Evolutionary conservation across 1,139 yeast species (phyloP).

Genomic region (Kluyveromyces marxianus): DNA sequence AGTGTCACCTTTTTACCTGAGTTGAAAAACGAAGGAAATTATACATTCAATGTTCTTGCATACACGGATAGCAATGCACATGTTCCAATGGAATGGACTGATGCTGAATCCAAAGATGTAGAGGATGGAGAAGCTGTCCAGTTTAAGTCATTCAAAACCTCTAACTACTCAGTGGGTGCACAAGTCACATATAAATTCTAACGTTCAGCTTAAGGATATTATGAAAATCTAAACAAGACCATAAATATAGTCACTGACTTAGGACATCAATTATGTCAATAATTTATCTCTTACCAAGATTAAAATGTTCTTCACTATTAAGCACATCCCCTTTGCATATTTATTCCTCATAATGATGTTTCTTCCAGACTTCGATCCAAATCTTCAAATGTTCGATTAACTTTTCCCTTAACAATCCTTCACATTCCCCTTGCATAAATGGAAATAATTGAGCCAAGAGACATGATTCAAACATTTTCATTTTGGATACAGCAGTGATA

Average conservation of each 20-base stretch:
- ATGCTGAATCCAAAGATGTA: constrained; percentile 58
- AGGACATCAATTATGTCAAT: too few species aligned
- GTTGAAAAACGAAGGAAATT: constrained; percentile 49
- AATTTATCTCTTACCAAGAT: too few species aligned
- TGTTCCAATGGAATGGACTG: constrained; percentile 83
- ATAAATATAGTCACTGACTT: too few species aligned
- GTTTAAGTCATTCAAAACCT: constrained; percentile 63
- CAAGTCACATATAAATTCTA: constrained; percentile 56
- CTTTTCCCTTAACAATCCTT: constrained; percentile 1
- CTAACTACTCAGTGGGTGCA: constrained; percentile 65
- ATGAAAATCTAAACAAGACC: too few species aligned
- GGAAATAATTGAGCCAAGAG: constrained; percentile 2
- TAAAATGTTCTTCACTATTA: neutral
- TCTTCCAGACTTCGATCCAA: constrained; percentile 5
- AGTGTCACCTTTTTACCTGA: constrained; percentile 81
- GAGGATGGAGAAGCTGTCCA: constrained; percentile 54
- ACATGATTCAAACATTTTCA: constrained; percentile 1
- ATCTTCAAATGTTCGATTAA: constrained; percentile 1
- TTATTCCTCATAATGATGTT: neutral
- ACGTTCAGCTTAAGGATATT: neutral
- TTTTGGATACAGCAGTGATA: neutral
- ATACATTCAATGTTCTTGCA: constrained; percentile 81
- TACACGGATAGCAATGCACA: constrained; percentile 68
- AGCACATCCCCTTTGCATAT: too few species aligned
- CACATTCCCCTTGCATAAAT: constrained; percentile 2